Conservation (phyloP, 169 alveolate genomes). For the Eimeria acervulina region DNA sequence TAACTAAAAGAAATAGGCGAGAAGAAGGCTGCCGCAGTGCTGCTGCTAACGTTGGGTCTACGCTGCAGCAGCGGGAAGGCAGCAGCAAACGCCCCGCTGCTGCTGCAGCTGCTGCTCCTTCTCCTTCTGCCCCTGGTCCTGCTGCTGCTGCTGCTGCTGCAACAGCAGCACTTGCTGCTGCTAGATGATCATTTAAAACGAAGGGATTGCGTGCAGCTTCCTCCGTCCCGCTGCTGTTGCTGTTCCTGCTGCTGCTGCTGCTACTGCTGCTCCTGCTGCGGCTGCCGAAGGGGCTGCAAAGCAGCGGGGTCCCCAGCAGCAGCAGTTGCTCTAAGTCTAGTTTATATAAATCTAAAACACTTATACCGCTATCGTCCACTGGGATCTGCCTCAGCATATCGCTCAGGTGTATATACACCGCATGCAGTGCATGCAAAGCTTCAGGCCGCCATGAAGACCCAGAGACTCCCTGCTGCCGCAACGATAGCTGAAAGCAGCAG, state of each 20-base stretch:
- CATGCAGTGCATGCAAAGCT: conserved; percentile 52
- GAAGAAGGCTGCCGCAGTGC: conserved; percentile 25
- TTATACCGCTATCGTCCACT: conserved; percentile 20
- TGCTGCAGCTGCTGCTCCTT: conserved; percentile 4
- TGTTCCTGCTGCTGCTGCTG: not conserved
- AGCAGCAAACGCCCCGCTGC: conserved; percentile 2
- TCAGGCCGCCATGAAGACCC: conserved; percentile 31
- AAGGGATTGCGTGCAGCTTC: not conserved
- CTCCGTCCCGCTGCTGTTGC: not conserved
- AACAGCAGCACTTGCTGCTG: not conserved
- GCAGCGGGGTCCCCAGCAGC: conserved; percentile 45
- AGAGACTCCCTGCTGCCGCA: not conserved
- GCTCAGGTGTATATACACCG: conserved; percentile 26
- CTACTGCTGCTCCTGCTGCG: conserved; percentile 13
- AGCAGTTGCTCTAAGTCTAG: conserved; percentile 36
- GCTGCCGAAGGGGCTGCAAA: conserved; percentile 5
- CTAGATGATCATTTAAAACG: not conserved
- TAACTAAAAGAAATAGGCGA: conserved; percentile 38
- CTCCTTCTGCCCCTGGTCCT: not conserved
- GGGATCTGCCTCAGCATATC: conserved; percentile 17
- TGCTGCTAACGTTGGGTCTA: conserved; percentile 27
- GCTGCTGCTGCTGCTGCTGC: conserved; percentile 30
- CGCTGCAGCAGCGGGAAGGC: conserved; percentile 37
- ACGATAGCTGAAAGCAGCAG: too few species aligned
- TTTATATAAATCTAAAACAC: conserved; percentile 25